Base-by-base conservation (phyloP, 2,329 filamentous ascomycete species). In the Beauveria australis region DNA sequence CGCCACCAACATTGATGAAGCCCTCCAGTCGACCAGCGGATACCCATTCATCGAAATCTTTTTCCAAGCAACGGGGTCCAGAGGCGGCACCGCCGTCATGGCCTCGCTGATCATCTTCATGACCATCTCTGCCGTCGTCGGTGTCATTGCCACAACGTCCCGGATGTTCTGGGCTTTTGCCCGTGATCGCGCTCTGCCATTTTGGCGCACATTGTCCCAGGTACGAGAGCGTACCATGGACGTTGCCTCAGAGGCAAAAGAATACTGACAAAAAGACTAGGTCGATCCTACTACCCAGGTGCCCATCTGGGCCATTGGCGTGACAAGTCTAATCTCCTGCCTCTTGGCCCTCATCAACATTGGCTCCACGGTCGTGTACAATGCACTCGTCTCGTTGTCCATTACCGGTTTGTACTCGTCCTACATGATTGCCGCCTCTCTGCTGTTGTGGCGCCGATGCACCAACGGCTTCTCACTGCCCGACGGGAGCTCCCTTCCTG, bases 21-120 rank as follows among this genome's bases (percentile, higher is more conserved):
- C 79, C 0, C 68, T 81, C 3, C 69, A 70, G 0, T 76, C 75
- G 0, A 73, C 74, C 0, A 81, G 81, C 0, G 77, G 76, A 1
- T 83, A 81, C 53, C 83, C 85, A 0, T 84, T 85, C 63, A 85
- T 87, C 66, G 75, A 83, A 54, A 77, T 85, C 24, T 85, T 85
- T 61, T 75, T 75, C 63, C 76, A 82, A 41, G 78, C 77, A 1
- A 80, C 81, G 2, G 70, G 75, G 1, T 79, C 76, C 19, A 68
- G 75, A 2, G 76, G 74, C 1, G 81, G 77, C 0, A 77, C 81
- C 0, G 76, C 77, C 1, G 75, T 78, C 22, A 81, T 84, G 77
- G 74, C 76, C 0, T 68, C 74, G 5, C 74, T 84, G 19, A 69
- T 83, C 3, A 73, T 82, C 3, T 68, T 82, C 19, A 77, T 81